These are phyloP conservation scores for Brassica cretica DNA, from an alignment of 345 rosid species.

Conservation along the genomic window DNA sequence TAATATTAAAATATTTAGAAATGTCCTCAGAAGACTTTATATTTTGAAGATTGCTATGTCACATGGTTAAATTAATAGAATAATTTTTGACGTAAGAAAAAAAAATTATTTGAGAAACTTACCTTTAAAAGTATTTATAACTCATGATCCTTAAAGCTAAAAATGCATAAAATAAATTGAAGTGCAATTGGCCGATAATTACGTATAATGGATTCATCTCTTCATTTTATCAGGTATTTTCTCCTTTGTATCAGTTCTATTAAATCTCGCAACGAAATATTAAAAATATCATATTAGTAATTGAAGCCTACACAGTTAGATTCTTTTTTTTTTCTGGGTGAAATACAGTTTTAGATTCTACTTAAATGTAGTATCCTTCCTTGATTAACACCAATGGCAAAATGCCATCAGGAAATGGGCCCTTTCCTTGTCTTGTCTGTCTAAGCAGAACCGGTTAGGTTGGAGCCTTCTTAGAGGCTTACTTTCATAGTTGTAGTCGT, in stretches of 20 bases:
- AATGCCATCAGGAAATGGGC: neutral
- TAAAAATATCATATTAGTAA: neutral
- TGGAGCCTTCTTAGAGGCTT: neutral
- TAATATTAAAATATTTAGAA: no score
- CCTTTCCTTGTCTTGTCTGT: neutral
- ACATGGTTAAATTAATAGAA: no score
- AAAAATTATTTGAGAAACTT: neutral
- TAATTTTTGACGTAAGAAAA: no score
- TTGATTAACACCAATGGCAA: neutral
- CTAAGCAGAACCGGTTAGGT: neutral
- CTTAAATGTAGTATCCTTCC: neutral
- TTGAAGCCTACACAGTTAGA: neutral
- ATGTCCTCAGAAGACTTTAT: neutral
- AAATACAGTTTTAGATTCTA: neutral
- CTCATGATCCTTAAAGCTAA: neutral
- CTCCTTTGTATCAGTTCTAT: neutral
- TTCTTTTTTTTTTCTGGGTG: neutral
- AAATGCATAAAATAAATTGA: neutral
- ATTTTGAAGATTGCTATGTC: no score
- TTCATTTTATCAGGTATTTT: neutral
- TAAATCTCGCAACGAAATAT: neutral
- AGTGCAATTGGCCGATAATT: neutral
- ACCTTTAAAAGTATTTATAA: neutral
- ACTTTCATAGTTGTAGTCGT: neutral
- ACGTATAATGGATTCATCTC: neutral